phyloP scores from a whole-genome alignment of 768 basidiomycete species.

The Rubroboletus satanas region DNA sequence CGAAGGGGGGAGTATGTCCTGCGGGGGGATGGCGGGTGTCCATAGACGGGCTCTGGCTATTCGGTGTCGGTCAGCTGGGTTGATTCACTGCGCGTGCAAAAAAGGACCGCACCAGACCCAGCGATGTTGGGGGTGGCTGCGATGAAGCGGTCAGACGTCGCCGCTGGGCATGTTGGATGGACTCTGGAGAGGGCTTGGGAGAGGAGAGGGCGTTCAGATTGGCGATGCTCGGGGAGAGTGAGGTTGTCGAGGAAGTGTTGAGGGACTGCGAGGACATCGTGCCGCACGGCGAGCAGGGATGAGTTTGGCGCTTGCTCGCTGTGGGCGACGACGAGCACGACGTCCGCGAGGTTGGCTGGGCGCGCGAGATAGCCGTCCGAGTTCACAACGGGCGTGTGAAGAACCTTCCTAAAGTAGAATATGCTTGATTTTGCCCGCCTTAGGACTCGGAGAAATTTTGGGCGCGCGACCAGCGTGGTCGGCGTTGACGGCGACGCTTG shows the following conservation, averaged over 20 bases:
- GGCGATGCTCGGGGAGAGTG: conserved; percentile 32
- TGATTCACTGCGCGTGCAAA: neutral
- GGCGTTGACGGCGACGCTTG: conserved; percentile 14
- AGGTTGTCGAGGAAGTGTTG: conserved; percentile 33
- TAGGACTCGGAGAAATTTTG: conserved; percentile 23
- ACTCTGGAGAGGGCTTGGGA: conserved; percentile 22
- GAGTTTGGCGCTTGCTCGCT: conserved; percentile 24
- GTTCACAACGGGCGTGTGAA: conserved; percentile 21
- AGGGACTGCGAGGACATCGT: conserved; percentile 29
- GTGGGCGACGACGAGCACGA: conserved; percentile 27
- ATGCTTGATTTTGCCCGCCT: conserved; percentile 1
- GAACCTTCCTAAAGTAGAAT: conserved; percentile 13
- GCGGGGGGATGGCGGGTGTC: conserved; percentile 32
- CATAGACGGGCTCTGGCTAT: conserved; percentile 46
- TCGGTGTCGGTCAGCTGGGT: conserved; percentile 11
- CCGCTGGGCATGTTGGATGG: conserved; percentile 24
- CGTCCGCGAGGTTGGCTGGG: conserved; percentile 7
- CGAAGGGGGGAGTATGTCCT: conserved; percentile 73
- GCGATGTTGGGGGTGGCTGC: conserved; percentile 37
- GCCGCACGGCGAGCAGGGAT: conserved; percentile 16
- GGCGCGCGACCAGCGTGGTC: conserved; percentile 6
- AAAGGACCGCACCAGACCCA: conserved; percentile 36
- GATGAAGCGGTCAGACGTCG: conserved; percentile 37
- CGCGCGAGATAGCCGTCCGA: conserved; percentile 14
- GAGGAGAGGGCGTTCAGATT: conserved; percentile 31